A percentile compares a stretch with the other conserved stretches of the same genome.
Evolutionary conservation across 2,329 filamentous ascomycete genomes (phyloP).

Genomic region (Falciphora oryzae): DNA sequence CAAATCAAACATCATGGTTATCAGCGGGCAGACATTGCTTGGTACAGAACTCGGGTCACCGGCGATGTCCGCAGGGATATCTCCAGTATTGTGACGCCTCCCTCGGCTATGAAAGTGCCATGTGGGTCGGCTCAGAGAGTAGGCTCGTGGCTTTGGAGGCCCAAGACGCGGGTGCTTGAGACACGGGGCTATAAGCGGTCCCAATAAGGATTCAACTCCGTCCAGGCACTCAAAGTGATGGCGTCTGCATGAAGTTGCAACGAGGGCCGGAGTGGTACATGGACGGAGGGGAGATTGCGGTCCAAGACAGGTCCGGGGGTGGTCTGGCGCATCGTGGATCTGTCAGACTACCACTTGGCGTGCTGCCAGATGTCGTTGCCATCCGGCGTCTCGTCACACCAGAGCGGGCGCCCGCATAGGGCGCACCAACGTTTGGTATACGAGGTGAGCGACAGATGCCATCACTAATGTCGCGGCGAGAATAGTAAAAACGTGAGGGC

Average conservation of each 20-base stretch:
- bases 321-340: constrained; percentile 10
- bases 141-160: background rate
- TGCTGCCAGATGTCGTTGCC: constrained; percentile 1
- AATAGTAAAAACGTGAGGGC: background rate
- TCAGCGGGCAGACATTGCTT: no score
- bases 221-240: background rate
- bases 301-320: constrained; percentile 8
- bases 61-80: background rate
- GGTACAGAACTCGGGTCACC: no score
- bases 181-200: background rate
- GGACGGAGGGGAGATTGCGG: constrained; percentile 5
- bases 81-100: background rate
- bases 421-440: background rate
- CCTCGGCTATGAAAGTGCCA: background rate
- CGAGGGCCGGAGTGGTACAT: constrained; percentile 1
- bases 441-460: background rate
- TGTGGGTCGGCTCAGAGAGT: background rate
- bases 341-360: constrained; percentile 4
- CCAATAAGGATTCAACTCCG: background rate
- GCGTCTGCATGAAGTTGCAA: background rate
- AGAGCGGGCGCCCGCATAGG: background rate
- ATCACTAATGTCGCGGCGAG: background rate
- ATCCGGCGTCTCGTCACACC: background rate
- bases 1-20: background rate
- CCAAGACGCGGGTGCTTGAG: background rate